Conservation (phyloP, 495 filamentous ascomycete genomes). For the Sporormia fimetaria region DNA sequence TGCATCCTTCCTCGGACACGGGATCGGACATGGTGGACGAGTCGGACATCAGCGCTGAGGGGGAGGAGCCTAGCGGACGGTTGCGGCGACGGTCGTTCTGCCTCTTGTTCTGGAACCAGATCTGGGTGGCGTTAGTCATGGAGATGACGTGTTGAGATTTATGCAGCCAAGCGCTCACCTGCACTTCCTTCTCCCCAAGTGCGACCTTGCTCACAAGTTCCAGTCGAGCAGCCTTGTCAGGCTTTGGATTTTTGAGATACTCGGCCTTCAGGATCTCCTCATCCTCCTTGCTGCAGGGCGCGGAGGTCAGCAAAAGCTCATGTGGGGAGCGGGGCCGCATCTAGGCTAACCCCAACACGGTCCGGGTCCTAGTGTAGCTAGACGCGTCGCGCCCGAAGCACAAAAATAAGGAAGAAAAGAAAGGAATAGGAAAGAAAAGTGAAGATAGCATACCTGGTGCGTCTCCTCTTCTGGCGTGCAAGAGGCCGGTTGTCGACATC, state of each 20-base stretch:
- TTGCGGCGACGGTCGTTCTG: slow-evolving; percentile 89
- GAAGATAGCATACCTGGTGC: slow-evolving; percentile 40
- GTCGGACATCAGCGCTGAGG: slow-evolving; percentile 54
- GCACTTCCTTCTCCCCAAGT: slow-evolving; percentile 93
- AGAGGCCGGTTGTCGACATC: slow-evolving; percentile 57
- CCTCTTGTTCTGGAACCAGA: slow-evolving; percentile 98
- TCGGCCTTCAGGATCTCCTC: slow-evolving; percentile 83
- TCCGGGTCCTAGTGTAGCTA: slow-evolving; percentile 2
- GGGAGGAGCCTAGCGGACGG: slow-evolving; percentile 48
- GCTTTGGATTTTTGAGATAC: slow-evolving; percentile 76
- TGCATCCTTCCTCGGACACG: slow-evolving; percentile 8
- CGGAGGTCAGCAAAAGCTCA: slow-evolving; percentile 36
- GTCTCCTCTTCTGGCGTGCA: slow-evolving; percentile 54
- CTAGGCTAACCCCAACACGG: not conserved
- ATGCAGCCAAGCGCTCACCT: no score
- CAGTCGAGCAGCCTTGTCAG: slow-evolving; percentile 78
- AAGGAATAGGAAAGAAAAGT: not conserved
- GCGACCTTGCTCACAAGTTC: slow-evolving; percentile 75
- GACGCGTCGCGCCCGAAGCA: slow-evolving; percentile 14
- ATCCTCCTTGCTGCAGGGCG: slow-evolving; percentile 52
- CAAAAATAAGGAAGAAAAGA: slow-evolving; percentile 1
- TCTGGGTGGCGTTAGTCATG: slow-evolving; percentile 42
- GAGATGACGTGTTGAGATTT: not conserved
- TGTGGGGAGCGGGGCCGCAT: slow-evolving; percentile 1
- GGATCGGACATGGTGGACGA: slow-evolving; percentile 28